These are phyloP conservation scores for Postia placenta DNA, from an alignment of 768 basidiomycete species.

Conservation along the genomic window DNA sequence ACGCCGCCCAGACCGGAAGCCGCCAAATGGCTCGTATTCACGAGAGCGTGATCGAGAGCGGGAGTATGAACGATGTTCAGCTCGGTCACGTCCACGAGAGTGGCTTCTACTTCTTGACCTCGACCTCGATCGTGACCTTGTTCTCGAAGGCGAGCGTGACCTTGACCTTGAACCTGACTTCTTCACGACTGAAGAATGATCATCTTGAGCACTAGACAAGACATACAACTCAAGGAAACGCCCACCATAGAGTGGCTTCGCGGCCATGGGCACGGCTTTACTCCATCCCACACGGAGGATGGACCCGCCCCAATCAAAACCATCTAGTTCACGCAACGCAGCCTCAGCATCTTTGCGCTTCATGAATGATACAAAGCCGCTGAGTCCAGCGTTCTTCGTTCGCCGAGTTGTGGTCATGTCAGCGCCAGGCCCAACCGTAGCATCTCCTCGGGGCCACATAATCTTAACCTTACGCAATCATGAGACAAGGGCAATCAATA, in stretches of 20 bases:
- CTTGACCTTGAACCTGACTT: conserved; percentile 2
- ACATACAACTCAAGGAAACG: neutral
- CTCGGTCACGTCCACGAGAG: conserved; percentile 26
- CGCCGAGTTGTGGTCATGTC: conserved; percentile 72
- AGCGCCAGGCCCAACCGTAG: conserved; percentile 56
- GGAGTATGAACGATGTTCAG: conserved; percentile 34
- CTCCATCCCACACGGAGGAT: conserved; percentile 92
- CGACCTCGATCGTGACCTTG: conserved; percentile 29
- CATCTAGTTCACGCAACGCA: conserved; percentile 86
- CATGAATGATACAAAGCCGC: conserved; percentile 98
- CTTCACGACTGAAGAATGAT: conserved; percentile 4
- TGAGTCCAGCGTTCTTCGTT: conserved; percentile 69
- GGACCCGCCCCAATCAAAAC: conserved; percentile 91
- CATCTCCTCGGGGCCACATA: conserved; percentile 96
- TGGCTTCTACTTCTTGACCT: conserved; percentile 24
- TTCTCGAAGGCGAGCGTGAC: conserved; percentile 10
- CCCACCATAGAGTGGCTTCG: conserved; percentile 77
- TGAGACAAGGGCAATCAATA: neutral
- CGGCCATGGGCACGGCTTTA: conserved; percentile 86
- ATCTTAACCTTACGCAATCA: conserved; percentile 67
- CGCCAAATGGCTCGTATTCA: conserved; percentile 25
- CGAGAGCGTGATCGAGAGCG: conserved; percentile 40
- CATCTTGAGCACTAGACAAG: too few relatives aligned
- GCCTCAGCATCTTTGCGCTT: conserved; percentile 85
- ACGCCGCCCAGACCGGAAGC: conserved; percentile 27